Percentiles rank a stretch among this genome's conserved stretches.
Conservation (phyloP, 2,329 filamentous ascomycete genomes). For the Tolypocladium endophyticum region DNA sequence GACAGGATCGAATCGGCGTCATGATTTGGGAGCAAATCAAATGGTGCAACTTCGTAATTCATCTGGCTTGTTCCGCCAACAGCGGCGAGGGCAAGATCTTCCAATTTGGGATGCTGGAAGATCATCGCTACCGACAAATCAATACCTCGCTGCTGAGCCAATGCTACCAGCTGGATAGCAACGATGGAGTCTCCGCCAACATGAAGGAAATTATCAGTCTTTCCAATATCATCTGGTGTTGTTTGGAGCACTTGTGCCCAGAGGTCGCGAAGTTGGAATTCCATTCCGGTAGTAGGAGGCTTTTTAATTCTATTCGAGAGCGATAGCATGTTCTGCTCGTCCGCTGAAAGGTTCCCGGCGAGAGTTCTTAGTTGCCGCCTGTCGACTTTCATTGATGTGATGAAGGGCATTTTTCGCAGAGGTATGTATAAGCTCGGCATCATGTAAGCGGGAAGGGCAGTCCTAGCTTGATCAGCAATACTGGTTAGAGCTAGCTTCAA, state of each 20-base stretch:
- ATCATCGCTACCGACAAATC: conserved; percentile 8
- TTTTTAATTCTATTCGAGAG: not conserved
- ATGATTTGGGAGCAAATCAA: conserved; percentile 5
- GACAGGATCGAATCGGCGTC: not conserved
- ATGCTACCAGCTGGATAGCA: conserved; percentile 2
- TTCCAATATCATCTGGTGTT: not conserved
- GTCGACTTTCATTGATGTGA: not conserved
- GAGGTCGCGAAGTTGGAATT: not conserved
- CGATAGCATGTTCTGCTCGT: not conserved
- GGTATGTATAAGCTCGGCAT: conserved; percentile 2
- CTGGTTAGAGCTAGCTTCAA: not conserved
- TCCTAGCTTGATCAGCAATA: not conserved
- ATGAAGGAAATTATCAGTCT: conserved; percentile 14
- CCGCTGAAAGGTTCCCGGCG: not conserved
- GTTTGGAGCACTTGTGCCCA: conserved; percentile 25
- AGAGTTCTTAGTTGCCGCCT: not conserved
- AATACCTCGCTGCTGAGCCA: not conserved
- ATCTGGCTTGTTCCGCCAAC: conserved; percentile 4
- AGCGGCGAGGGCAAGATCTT: not conserved
- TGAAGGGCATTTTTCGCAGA: not conserved
- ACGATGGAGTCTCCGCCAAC: conserved; percentile 18
- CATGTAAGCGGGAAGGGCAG: conserved; percentile 2
- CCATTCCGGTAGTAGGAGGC: not conserved
- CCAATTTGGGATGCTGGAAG: not conserved
- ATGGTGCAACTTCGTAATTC: not conserved